Evolutionary conservation across 108 stramenopile species (phyloP).

Genomic region (Skeletonema costatum): DNA sequence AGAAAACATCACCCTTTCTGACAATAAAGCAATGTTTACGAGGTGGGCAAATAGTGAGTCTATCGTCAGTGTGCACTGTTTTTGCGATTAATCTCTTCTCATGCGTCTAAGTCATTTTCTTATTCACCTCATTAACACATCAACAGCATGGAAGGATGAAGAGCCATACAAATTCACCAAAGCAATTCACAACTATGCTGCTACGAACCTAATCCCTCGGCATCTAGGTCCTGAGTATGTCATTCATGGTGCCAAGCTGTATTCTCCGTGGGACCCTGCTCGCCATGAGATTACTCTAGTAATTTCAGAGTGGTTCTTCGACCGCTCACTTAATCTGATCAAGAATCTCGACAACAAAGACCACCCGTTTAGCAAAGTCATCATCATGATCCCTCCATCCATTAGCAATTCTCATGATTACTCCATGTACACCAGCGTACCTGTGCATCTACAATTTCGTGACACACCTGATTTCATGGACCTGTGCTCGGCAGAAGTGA

Average conservation of each 20-base stretch:
- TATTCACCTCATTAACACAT: too few species aligned
- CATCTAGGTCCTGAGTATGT: conserved; percentile 65
- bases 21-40: conserved; percentile 55
- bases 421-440: conserved; percentile 42
- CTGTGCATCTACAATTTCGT: conserved; percentile 53
- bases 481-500: conserved; percentile 63
- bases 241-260: conserved; percentile 73
- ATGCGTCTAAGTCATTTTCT: too few species aligned
- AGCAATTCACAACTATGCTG: conserved; percentile 73
- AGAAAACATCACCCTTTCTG: conserved; percentile 61
- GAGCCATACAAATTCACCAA: conserved; percentile 57
- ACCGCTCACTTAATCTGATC: conserved; percentile 50
- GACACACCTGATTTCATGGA: conserved; percentile 63
- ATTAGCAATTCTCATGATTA: conserved; percentile 51
- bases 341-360: conserved; percentile 57
- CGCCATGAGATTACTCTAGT: conserved; percentile 58
- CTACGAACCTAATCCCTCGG: conserved; percentile 69
- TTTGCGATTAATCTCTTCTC: too few species aligned
- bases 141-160: conserved; percentile 39
- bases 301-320: conserved; percentile 66
- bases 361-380: conserved; percentile 65
- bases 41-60: conserved; percentile 50
- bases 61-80: too few species aligned
- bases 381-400: conserved; percentile 59
- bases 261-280: conserved; percentile 61